Conservation (phyloP, 1,139 yeast genomes). For the Suhomyces chickasaworum region DNA sequence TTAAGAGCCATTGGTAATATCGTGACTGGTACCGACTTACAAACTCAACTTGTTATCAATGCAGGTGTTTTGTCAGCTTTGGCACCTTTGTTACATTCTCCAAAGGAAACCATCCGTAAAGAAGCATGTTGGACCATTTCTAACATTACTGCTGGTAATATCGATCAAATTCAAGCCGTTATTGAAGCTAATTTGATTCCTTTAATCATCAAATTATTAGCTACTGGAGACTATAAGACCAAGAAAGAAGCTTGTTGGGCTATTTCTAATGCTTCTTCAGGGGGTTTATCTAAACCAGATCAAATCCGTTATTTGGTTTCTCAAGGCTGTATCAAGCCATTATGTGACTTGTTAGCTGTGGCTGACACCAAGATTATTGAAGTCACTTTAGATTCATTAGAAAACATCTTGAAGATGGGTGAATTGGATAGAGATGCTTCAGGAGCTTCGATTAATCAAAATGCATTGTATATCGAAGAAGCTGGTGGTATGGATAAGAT, state of each 20-base stretch:
- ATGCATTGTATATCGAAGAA: constrained; percentile 91
- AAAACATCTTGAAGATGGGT: constrained; percentile 91
- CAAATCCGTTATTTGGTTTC: constrained; percentile 88
- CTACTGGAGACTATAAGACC: constrained; percentile 89
- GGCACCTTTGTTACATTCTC: constrained; percentile 74
- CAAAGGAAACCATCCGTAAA: constrained; percentile 90
- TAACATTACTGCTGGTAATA: constrained; percentile 95
- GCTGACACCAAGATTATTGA: constrained; percentile 92
- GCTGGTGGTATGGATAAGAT: constrained; percentile 99
- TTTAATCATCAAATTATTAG: constrained; percentile 79
- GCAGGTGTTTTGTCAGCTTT: constrained; percentile 89
- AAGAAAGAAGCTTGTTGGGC: constrained; percentile 99
- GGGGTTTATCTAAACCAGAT: constrained; percentile 89
- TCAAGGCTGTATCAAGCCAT: constrained; percentile 97
- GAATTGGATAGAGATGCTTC: constrained; percentile 85
- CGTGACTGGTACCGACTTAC: constrained; percentile 94
- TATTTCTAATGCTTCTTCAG: constrained; percentile 94
- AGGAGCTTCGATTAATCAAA: constrained; percentile 71
- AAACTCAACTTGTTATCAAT: constrained; percentile 93
- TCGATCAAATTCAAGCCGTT: constrained; percentile 94
- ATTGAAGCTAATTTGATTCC: constrained; percentile 94
- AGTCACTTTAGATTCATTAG: constrained; percentile 93
- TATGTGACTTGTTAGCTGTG: constrained; percentile 85
- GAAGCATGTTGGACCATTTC: constrained; percentile 99
- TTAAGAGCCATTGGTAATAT: constrained; percentile 96